Base-by-base conservation (phyloP, 306 rosid genomes). In the Sechiopsis laciniata region DNA sequence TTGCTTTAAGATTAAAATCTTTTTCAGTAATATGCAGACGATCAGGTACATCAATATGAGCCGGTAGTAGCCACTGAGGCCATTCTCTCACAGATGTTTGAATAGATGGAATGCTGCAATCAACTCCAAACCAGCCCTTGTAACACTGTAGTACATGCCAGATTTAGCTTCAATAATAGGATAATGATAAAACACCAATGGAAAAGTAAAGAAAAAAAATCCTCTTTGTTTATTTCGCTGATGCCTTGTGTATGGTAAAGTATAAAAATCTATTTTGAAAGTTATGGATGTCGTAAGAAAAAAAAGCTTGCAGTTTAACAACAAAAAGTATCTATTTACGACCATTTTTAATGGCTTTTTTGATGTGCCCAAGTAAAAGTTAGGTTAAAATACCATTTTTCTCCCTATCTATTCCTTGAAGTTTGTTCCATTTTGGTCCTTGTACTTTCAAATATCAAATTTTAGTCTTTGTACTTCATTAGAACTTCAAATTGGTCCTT, bases 61-160 rank as follows among this genome's bases (percentile, higher is more conserved):
- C 96, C 45, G 99, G 99, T 75, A 82, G 93, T 75, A 91, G 96
- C 99, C 96, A 91, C 71, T 72, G 78, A 55, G 99, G 99, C 99
- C 99, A 94, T 61, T 89, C 97, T 75, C 74, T 78, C 77, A 89
- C 73, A 29, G 97, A 87, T 15, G 88, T 85, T 55, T 65, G 55
- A 42, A 83, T 88, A 22, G 99, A 90, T 42, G 99, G 99, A 75
- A 77, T 81, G 80, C 96, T 94, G 85, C 99, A 94, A 85, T 94
- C 99, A 74, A 82, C 83, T 86, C 99, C 99, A 74, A 89, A 91
- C 99, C 99, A 91, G 58, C 97, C 96, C 82, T 78, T 88, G 59
- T 80, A 62, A 83, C 99, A 94, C 99, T 94, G 97, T 72, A 85
- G 80, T 61, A 76, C 69, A 78, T 72, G 55, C 19, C 55, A 40